Base-by-base conservation (phyloP, 2,329 filamentous ascomycete species). In the Purpureocillium lavendulum region DNA sequence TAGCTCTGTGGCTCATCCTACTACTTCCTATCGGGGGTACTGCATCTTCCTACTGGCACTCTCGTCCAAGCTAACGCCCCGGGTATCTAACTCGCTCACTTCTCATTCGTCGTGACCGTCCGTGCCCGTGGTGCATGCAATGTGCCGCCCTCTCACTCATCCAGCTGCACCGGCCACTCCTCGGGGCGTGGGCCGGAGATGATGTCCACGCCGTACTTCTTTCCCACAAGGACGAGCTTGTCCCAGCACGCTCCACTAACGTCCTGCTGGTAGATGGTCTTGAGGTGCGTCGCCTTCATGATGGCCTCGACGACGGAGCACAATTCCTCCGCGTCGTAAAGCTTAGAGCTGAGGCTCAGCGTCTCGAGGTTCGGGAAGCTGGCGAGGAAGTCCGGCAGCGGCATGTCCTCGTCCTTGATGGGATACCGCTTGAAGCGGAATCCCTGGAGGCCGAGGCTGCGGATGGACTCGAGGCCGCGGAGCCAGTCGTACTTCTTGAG, bases 311-410 rank as follows among this genome's bases (percentile, higher is more conserved):
- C 40, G 3, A 62, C 42, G 8, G 42, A 42, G 26, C 47, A 53
- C 26, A 62, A 49, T 32, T 60, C 60, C 3, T 44, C 36, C 10
- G 47, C 45, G 2, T 57, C 49, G 33, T 58, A 62, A 35, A 54
- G 40, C 3, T 48, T 45, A 3, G 60, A 58, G 21, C 47, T 50
- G n/a, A 64, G 51, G 45, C 61, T 58, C 17, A 65, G 44, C 8
- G 50, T 51, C 41, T 65, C 57, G 7, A 65, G 52, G 18, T 57
- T 57, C 1, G 61, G 61, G 33, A 65, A 61, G 30, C 43, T 60
- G 5, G 53, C 55, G 9, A 65, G 49, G 42, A 65, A 64, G 4
- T 42, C 43, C 2, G 57, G 55, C 12, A 65, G 43, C 1, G 58
- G 56, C 13, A 57, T 33, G 9, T 62, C 54, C 0, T 52, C 44